Evolutionary conservation across 768 basidiomycete genomes (phyloP), one percentile per base, ranked within the genome.

Genomic region (Mycena polygramma): DNA sequence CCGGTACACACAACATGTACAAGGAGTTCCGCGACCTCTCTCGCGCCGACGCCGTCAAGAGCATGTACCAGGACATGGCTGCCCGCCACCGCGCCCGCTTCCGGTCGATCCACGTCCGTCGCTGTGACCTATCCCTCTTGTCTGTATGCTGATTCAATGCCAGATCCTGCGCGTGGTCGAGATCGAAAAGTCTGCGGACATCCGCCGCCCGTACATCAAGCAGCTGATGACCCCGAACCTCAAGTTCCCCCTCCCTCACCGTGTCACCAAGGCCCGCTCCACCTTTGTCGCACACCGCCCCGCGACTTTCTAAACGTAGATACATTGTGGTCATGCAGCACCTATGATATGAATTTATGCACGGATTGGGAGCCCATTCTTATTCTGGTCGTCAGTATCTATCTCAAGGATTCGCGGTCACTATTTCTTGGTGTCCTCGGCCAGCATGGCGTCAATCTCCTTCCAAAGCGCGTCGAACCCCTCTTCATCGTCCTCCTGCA

Each of bases 1-100:
- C 97, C 60, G 98, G 98, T 73, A 99, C 98, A 54, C 98, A 99
- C 92, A 99, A 99, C 91, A 97, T 98, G 96, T 98, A 98, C 94
- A 97, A 97, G 90, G 94, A 95, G 84, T 98, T 95, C 93, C 95
- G 96, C 79, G 97, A 99, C 77, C 92, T 99, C 76, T 88, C 88
- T 76, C 92, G 98, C 74, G 92, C 95, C 70, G 97, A 95, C 81
- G 97, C 98, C 67, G 98, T 99, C 81, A 96, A 94, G 89, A 88
- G 92, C 76, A 84, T 98, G 81, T 99, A 99, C 91, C 97, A 99
- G 86, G 97, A 99, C 85, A 98, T 99, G 97, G 95, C 98, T 78
- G 96, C 98, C 72, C 90, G 97, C 75, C 97, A 99, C 84, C 96
- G 97, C 85, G 98, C 98, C 74, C 96, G 98, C 81, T 98, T 99